Evolutionary conservation across 768 basidiomycete genomes (phyloP), one percentile per base, ranked within the genome.

Genomic region (Pisolithus tinctorius): DNA sequence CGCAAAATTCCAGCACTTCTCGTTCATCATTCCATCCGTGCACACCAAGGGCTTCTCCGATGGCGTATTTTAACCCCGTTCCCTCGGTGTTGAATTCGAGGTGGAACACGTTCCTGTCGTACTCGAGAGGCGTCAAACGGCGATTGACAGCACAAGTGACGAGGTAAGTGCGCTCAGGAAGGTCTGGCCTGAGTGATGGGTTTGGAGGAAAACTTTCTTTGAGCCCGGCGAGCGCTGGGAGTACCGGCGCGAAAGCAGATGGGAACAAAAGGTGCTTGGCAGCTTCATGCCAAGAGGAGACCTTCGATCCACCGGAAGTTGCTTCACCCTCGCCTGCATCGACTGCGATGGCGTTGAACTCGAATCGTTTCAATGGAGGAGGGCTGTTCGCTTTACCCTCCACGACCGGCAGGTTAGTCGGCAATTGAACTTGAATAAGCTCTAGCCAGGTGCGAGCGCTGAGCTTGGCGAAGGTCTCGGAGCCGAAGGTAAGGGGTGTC

Each of bases 21-120:
- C 78, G 69, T 39, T 80, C 80, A 63, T 98, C 93, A 67, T 99
- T 98, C 93, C 94, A 97, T 6, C 96, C 96, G 65, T 99, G 93
- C 40, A 98, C 77, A 41, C 94, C 96, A 38, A 99, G 83, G 11
- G 96, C 96, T 70, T 98, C 96, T 51, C 96, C 96, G 50, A 98
- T 92, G 34, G 82, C 84, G 68, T 99, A 99, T 70, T 87, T 92
- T 55, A 99, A 78, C 8, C 93, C 93, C 23, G 96, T 99, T 30
- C 90, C 89, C 26, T 80, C 73, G 3, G 90, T 92, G 65, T 93
- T 83, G 64, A 99, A 94, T 73, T 97, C 96, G 58, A 99, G 79
- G 71, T 99, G 96, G 77, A 98, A 98, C 30, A 99, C 93, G 69
- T 99, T 98, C 59, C 96, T 90, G 69, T 97, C 88, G 71, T 99